Evolutionary conservation across 2,329 filamentous ascomycete species (phyloP).

Genomic region (Hymenoscyphus scutula): DNA sequence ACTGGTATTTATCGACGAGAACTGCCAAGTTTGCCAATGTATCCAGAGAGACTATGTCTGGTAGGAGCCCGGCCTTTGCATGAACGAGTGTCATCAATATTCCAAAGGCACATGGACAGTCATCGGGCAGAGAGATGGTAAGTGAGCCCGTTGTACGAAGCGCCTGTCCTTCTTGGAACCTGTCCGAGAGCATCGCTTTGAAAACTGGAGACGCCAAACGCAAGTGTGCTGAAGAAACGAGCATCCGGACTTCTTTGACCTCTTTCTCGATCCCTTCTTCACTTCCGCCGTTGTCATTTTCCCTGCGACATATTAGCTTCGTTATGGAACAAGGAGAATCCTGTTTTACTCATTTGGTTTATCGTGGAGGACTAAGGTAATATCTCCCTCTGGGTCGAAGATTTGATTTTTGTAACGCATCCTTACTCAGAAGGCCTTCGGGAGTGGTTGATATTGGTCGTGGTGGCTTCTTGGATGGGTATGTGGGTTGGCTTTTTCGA

Average conservation of each 20-base stretch:
- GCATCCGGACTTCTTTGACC: not conserved
- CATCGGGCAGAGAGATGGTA: not conserved
- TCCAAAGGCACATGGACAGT: not conserved
- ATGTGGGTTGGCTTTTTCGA: not conserved
- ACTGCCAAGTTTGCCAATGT: not conserved
- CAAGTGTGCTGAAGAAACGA: constrained; percentile 15
- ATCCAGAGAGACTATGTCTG: not conserved
- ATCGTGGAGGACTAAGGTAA: not conserved
- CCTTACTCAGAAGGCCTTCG: too few species aligned
- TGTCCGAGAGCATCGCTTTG: constrained; percentile 23
- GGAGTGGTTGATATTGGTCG: too few species aligned
- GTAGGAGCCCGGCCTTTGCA: not conserved
- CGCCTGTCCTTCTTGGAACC: constrained; percentile 23
- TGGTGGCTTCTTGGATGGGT: not conserved
- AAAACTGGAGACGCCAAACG: constrained; percentile 27
- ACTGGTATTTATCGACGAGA: not conserved
- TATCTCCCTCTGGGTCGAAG: not conserved
- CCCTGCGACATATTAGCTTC: too few species aligned
- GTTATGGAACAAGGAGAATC: too few species aligned
- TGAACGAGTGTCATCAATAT: not conserved
- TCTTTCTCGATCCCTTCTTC: too few species aligned
- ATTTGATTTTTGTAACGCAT: too few species aligned
- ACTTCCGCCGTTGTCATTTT: too few species aligned
- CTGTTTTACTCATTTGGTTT: too few species aligned
- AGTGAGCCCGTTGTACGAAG: not conserved